These are phyloP conservation scores for Moricandia moricandioides DNA, from an alignment of 345 rosid species.

Conservation along the genomic window DNA sequence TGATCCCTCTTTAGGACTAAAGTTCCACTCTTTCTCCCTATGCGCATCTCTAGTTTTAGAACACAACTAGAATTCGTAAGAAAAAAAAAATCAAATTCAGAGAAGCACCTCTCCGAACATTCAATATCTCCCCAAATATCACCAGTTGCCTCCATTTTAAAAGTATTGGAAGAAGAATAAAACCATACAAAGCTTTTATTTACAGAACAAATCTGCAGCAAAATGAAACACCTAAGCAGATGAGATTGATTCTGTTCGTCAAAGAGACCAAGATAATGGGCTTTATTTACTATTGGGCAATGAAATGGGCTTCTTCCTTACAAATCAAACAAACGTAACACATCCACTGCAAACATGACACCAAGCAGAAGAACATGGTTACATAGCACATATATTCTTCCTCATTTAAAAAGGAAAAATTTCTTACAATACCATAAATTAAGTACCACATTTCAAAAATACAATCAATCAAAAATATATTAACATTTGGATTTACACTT, in stretches of 20 bases:
- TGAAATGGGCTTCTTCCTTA: not conserved
- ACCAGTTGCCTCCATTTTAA: constrained; percentile 16
- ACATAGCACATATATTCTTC: too few species aligned
- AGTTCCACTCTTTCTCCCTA: not conserved
- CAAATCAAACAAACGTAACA: too few species aligned
- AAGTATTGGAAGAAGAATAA: not conserved
- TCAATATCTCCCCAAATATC: constrained; percentile 34
- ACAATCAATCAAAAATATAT: too few species aligned
- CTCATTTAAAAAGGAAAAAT: too few species aligned
- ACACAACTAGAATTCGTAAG: too few species aligned
- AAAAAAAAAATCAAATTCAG: too few species aligned
- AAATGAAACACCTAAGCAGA: not conserved
- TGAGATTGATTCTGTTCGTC: not conserved
- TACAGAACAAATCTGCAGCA: not conserved
- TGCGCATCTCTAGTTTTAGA: too few species aligned
- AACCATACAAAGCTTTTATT: not conserved
- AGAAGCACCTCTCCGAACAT: constrained; percentile 36
- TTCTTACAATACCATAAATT: too few species aligned
- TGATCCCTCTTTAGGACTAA: not conserved
- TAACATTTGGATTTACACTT: too few species aligned
- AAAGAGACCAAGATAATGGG: not conserved
- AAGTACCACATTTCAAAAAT: too few species aligned
- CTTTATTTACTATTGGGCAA: not conserved
- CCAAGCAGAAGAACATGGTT: too few species aligned
- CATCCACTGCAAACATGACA: too few species aligned